Evolutionary conservation across 805 yeast genomes (phyloP).

Genomic region (Wickerhamiella lipophila): DNA sequence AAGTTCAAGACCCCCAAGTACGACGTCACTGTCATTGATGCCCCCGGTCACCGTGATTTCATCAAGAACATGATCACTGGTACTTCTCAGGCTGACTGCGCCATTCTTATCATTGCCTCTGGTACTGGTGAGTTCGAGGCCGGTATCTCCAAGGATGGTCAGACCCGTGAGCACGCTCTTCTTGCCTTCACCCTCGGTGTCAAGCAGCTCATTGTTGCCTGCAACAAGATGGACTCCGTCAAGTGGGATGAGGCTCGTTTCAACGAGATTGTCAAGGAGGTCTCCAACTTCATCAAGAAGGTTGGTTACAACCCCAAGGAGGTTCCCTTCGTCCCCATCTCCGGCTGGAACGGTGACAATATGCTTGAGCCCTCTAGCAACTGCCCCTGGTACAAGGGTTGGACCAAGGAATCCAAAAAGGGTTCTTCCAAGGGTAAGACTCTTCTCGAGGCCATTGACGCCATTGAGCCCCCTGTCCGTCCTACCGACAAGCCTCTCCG

Average conservation of each 20-base stretch:
- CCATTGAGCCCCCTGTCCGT: constrained; percentile 67
- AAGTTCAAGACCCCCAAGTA: constrained; percentile 85
- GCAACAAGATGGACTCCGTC: constrained; percentile 92
- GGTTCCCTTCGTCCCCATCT: constrained; percentile 84
- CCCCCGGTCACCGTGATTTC: constrained; percentile 95
- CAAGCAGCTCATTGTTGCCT: constrained; percentile 73
- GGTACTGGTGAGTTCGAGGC: constrained; percentile 94
- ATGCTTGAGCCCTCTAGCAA: constrained; percentile 72
- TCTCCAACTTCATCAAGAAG: constrained; percentile 97
- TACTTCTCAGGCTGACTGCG: constrained; percentile 89
- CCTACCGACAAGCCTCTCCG: constrained; percentile 81
- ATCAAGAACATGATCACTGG: constrained; percentile 94
- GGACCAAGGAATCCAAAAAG: constrained; percentile 66
- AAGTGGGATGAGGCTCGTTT: constrained; percentile 75
- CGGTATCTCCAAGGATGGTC: constrained; percentile 90
- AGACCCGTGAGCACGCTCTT: constrained; percentile 90
- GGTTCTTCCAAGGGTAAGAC: constrained; percentile 67
- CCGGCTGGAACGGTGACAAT: constrained; percentile 91
- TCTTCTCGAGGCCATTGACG: constrained; percentile 72
- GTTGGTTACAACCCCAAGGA: constrained; percentile 99
- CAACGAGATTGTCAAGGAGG: constrained; percentile 98
- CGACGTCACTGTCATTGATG: constrained; percentile 84
- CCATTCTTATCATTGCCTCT: constrained; percentile 80
- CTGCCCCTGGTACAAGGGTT: constrained; percentile 84
- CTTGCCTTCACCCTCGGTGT: constrained; percentile 86